These are phyloP conservation scores for Xylaria sp. DNA, from an alignment of 2,329 filamentous ascomycete species.

Conservation along the genomic window DNA sequence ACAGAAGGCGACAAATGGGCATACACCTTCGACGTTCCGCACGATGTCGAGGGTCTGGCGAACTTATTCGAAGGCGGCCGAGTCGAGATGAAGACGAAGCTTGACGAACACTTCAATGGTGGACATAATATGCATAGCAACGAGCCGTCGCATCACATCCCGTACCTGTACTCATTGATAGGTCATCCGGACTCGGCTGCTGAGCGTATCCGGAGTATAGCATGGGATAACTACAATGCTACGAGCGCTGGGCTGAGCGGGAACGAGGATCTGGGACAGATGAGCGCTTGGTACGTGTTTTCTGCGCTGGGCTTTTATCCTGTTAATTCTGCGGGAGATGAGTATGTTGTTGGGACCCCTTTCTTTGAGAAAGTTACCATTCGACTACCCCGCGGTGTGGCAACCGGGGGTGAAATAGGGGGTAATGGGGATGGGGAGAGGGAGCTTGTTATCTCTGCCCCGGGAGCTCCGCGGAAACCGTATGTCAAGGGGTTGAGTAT, in stretches of 20 bases:
- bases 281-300: slow-evolving; percentile 57
- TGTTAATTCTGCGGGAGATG: slow-evolving; percentile 50
- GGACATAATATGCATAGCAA: slow-evolving; percentile 55
- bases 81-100: slow-evolving; percentile 46
- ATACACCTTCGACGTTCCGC: slow-evolving; percentile 57
- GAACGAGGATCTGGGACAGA: slow-evolving; percentile 56
- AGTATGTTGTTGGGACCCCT: slow-evolving; percentile 52
- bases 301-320: slow-evolving; percentile 55
- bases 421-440: slow-evolving; percentile 16
- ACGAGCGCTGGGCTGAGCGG: slow-evolving; percentile 52
- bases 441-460: slow-evolving; percentile 49
- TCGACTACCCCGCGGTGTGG: slow-evolving; percentile 42
- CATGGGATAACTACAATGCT: slow-evolving; percentile 51
- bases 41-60: slow-evolving; percentile 50
- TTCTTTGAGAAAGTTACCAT: slow-evolving; percentile 53
- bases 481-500: slow-evolving; percentile 50
- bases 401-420: slow-evolving; percentile 33
- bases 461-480: slow-evolving; percentile 46
- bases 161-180: slow-evolving; percentile 52
- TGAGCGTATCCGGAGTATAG: slow-evolving; percentile 46
- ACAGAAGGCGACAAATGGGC: slow-evolving; percentile 57
- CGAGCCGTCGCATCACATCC: slow-evolving; percentile 54
- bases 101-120: slow-evolving; percentile 52
- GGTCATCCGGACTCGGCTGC: slow-evolving; percentile 48
- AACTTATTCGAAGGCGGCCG: slow-evolving; percentile 46